Evolutionary conservation across 176 grass and related monocot species (phyloP), one percentile per base, ranked within the genome.

Genomic region (Cenchrus purpureus): DNA sequence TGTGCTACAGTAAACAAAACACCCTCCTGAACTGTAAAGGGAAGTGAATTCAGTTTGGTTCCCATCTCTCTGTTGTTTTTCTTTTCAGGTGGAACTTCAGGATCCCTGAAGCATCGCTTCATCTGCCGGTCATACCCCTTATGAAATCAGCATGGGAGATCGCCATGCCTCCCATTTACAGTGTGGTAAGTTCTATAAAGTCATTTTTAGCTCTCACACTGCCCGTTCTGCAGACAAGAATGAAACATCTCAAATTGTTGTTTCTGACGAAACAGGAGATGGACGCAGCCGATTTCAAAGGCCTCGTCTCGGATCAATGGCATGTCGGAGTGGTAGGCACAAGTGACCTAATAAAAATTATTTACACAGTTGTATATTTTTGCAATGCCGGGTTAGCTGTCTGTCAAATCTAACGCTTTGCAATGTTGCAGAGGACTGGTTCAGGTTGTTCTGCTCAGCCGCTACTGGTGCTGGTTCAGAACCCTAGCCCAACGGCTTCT

Each of bases 21-120:
- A 16, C 4, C 19, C 20, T 48, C 37, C 37, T 73, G 19, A 58
- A 14, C 5, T 75, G 20, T 45, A 57, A 81, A 44, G 10, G n/a
- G 17, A 5, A n/a, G n/a, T 81, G 22, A 54, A 49, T 65, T 73
- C 28, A 72, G 31, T 61, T 73, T 73, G 14, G 8, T 37, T 76
- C 37, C 31, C 1, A 19, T 65, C 52, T 42, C 37, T 40, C 37
- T 40, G 37, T 40, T 4, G 37, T 40, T 31, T 90, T 60, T 50
- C 86, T 34, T 65, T 53, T 20, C 91, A 98, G 96, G 74, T 98
- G 96, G 96, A 95, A 92, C 71, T 95, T 98, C 56, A 94, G 96
- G 86, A 95, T 94, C 67, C 91, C 93, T 59, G 91, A 95, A 79
- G 87, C 91, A 70, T 90, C 94, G 12, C 88, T 91, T 60, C 96